Percentiles rank a stretch among this genome's conserved stretches.
Evolutionary conservation across 768 basidiomycete genomes (phyloP).

Genomic region (Kwoniella sp.): DNA sequence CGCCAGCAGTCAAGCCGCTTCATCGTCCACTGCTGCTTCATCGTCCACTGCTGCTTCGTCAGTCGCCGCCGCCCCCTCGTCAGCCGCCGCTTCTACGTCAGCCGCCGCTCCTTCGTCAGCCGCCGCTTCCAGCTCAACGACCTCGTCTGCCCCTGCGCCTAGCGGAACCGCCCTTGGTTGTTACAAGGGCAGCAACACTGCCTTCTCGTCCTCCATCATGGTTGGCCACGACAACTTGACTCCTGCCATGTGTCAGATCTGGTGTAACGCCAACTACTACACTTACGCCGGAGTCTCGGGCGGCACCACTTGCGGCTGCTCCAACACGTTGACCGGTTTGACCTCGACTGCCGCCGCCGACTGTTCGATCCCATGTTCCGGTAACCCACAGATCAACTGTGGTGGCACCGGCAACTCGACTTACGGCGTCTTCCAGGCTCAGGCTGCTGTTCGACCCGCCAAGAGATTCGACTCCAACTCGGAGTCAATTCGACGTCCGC

Average conservation of each 20-base stretch:
- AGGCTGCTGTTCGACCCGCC: conserved; percentile 10
- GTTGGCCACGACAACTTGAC: conserved; percentile 33
- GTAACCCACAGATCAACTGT: conserved; percentile 19
- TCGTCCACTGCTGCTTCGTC: not conserved
- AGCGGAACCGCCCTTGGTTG: conserved; percentile 31
- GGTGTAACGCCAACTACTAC: conserved; percentile 42
- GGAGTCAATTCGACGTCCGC: conserved; percentile 1
- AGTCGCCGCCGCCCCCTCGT: not conserved
- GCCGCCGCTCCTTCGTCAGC: conserved; percentile 8
- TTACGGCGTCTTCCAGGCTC: conserved; percentile 25
- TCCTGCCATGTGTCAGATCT: conserved; percentile 37
- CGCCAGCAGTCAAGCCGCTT: not conserved
- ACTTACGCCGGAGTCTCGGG: conserved; percentile 32
- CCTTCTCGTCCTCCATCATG: conserved; percentile 27
- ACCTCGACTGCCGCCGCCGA: not conserved
- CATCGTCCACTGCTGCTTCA: conserved; percentile 2
- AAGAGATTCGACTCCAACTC: conserved; percentile 22
- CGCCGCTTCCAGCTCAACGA: conserved; percentile 13
- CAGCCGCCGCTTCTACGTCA: conserved; percentile 1
- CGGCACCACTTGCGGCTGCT: conserved; percentile 41
- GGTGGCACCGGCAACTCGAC: conserved; percentile 19
- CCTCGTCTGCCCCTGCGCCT: conserved; percentile 18
- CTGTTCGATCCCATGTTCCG: conserved; percentile 24
- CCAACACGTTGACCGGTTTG: conserved; percentile 17
- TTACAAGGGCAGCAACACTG: conserved; percentile 16